Evolutionary conservation across 2,329 filamentous ascomycete genomes (phyloP).

Genomic region (Ceratocystis cubensis): DNA sequence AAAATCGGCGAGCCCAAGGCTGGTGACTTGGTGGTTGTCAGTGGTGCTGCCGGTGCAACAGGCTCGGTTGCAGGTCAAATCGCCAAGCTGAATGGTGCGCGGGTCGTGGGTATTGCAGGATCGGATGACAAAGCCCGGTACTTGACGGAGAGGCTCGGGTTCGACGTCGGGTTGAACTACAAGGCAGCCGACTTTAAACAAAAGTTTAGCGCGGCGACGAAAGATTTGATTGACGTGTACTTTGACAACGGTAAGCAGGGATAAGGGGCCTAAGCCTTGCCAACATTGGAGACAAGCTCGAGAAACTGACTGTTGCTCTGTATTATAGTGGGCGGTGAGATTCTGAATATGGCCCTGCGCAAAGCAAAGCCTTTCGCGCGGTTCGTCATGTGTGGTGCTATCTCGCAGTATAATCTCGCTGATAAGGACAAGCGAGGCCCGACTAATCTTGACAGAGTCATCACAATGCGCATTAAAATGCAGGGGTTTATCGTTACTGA

Average conservation of each 20-base stretch:
- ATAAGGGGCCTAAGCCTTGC: neutral
- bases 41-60: slow-evolving; percentile 65
- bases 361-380: slow-evolving; percentile 51
- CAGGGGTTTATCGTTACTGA: slow-evolving; percentile 66
- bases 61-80: slow-evolving; percentile 68
- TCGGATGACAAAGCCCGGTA: slow-evolving; percentile 55
- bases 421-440: slow-evolving; percentile 39
- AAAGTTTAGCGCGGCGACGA: slow-evolving; percentile 48
- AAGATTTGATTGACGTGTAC: slow-evolving; percentile 52
- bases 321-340: slow-evolving; percentile 48
- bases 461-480: slow-evolving; percentile 46
- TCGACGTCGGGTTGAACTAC: slow-evolving; percentile 57
- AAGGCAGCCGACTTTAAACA: slow-evolving; percentile 49
- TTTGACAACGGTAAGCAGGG: slow-evolving; percentile 48
- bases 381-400: slow-evolving; percentile 60
- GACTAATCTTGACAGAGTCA: slow-evolving; percentile 41
- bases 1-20: slow-evolving; percentile 54
- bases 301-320: slow-evolving; percentile 18
- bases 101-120: slow-evolving; percentile 54
- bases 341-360: slow-evolving; percentile 51
- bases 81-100: slow-evolving; percentile 54
- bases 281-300: neutral
- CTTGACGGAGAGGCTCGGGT: slow-evolving; percentile 51
- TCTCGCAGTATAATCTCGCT: slow-evolving; percentile 54
- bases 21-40: slow-evolving; percentile 65